Conservation (phyloP, 371 early-diverging fungal species). For the Basidiobolus heterosporus region DNA sequence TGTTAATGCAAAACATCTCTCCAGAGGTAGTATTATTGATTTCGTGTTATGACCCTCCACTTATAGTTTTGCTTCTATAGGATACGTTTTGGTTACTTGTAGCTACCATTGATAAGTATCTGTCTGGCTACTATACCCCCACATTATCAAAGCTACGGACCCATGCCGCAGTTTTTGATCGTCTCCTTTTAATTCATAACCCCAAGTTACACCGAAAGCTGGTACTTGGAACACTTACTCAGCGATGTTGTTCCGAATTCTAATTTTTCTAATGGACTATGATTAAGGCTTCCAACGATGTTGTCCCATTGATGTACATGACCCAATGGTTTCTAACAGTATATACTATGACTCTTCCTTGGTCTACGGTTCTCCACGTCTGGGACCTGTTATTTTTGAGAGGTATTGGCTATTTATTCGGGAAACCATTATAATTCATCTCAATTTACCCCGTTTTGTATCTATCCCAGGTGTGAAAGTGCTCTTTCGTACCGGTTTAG, state of each 20-base stretch:
- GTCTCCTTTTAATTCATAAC: constrained; percentile 50
- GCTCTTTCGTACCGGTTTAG: constrained; percentile 68
- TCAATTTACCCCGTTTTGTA: background rate
- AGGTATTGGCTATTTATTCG: constrained; percentile 19
- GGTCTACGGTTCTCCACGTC: constrained; percentile 75
- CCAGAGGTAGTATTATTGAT: constrained; percentile 6
- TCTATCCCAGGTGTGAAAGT: constrained; percentile 45
- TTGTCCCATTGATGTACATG: constrained; percentile 72
- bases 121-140: constrained; percentile 64
- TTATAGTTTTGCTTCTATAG: constrained; percentile 9
- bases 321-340: constrained; percentile 89
- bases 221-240: background rate
- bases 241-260: background rate
- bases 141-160: constrained; percentile 55
- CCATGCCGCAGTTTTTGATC: constrained; percentile 74
- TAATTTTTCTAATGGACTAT: background rate
- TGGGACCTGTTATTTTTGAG: constrained; percentile 87
- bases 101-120: constrained; percentile 50
- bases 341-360: constrained; percentile 78
- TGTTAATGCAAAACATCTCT: constrained; percentile 50
- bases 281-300: constrained; percentile 43
- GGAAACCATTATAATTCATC: background rate
- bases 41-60: background rate
- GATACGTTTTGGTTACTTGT: constrained; percentile 81
- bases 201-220: constrained; percentile 29